Evolutionary conservation across 2,329 filamentous ascomycete species (phyloP), one percentile per base, ranked within the genome.

Genomic region (Xylaria sp.): DNA sequence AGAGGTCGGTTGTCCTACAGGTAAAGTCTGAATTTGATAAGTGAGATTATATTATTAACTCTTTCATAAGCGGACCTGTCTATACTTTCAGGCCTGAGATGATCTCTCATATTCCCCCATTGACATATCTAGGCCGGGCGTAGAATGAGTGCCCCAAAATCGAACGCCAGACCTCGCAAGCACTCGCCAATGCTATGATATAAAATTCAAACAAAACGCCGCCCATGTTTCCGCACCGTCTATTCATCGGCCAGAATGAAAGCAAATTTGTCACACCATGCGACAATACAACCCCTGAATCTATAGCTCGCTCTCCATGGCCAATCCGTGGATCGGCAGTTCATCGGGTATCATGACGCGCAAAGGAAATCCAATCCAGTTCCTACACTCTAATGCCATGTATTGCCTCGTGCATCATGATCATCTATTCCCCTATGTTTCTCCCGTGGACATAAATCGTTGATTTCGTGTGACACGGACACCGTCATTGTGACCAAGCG

Each of bases 271-370:
- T 39, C 52, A 31, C 41, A 56, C 55, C 31, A 56, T 64, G 39
- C 23, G 39, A 41, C 58, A 64, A 57, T n/a, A 62, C 41, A 31
- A 28, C 25, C 62, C 66, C 54, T n/a, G 60, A 39, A 51, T 70
- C 70, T 70, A 71, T 68, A 56, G 3, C 28, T 69, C 51, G 41
- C 41, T 68, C 55, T 58, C 39, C 51, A 52, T 63, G 51, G 43
- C 62, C 43, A 52, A 61, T 67, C 46, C 62, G 56, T 62, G 62
- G 39, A 72, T 68, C 67, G 43, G 52, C 62, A 56, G 56, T 62
- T 61, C 62, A 58, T 67, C 70, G 74, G 75, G 75, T 75, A 76
- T 76, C 75, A 68, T 74, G 68, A 72, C 58, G 68, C 59, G 62
- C 64, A 74, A 71, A 57, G n/a, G 23, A 71, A 74, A 74, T 72